Percentiles rank a stretch among this genome's conserved stretches.
These are phyloP conservation scores for Fusarium devonianum DNA, from an alignment of 2,329 filamentous ascomycete genomes.

Conservation along the genomic window DNA sequence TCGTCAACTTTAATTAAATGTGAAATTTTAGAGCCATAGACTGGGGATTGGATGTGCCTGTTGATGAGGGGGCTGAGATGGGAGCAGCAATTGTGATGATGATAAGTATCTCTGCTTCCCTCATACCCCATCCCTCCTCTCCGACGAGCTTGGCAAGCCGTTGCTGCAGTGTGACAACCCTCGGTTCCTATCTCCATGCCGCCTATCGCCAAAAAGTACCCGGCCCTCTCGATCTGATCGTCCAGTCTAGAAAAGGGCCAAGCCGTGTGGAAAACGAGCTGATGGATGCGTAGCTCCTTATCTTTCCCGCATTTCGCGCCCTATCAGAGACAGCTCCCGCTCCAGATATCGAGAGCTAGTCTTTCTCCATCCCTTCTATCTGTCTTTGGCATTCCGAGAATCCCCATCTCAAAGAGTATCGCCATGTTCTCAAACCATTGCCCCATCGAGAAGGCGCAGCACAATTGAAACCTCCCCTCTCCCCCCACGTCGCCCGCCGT, in stretches of 20 bases:
- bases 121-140: no score
- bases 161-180: not conserved
- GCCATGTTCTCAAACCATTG: not conserved
- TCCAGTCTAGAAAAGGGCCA: not conserved
- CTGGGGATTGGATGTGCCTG: no score
- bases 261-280: not conserved
- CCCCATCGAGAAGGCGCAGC: no score
- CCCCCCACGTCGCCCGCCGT: not conserved
- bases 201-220: no score
- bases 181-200: not conserved
- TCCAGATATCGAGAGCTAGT: no score
- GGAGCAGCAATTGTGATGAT: conserved; percentile 5
- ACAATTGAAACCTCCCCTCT: no score
- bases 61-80: no score
- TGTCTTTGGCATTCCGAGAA: no score
- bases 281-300: conserved; percentile 4
- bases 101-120: conserved; percentile 7
- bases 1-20: conserved; percentile 22
- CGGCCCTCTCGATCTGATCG: not conserved
- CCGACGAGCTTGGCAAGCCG: not conserved
- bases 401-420: no score
- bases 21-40: no score
- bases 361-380: no score
- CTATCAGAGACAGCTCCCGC: not conserved
- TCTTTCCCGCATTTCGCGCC: conserved; percentile 15